phyloP scores from a whole-genome alignment of 2,329 filamentous ascomycete species.

The Trichoderma simmonsii region DNA sequence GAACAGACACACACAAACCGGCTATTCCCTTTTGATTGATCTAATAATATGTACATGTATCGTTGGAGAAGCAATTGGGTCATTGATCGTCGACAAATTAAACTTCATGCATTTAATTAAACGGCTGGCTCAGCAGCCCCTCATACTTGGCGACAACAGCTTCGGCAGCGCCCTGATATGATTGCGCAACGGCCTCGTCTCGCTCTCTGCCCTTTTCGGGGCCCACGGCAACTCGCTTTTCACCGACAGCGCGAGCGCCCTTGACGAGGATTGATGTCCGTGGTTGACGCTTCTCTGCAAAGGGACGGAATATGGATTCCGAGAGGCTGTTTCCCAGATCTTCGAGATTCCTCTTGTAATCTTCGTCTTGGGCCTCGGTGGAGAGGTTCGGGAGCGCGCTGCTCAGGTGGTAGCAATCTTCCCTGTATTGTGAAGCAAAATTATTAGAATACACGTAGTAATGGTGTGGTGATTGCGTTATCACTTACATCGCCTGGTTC shows the following conservation, averaged over 20 bases:
- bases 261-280: constrained; percentile 25
- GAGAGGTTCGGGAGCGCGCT: constrained; percentile 9
- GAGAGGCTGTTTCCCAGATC: not conserved
- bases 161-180: not conserved
- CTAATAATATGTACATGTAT: not conserved
- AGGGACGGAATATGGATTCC: constrained; percentile 16
- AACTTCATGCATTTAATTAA: not conserved
- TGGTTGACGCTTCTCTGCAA: constrained; percentile 25
- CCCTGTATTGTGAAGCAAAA: not conserved
- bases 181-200: constrained; percentile 8
- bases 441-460: not conserved
- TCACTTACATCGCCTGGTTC: constrained; percentile 24
- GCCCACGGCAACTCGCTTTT: constrained; percentile 22
- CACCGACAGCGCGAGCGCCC: constrained; percentile 23
- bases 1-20: not conserved
- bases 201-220: constrained; percentile 19
- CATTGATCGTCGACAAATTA: not conserved
- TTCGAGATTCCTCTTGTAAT: constrained; percentile 7
- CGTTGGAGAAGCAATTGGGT: not conserved
- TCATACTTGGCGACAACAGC: constrained; percentile 15
- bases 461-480: not conserved
- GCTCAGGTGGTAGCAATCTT: constrained; percentile 21
- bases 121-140: constrained; percentile 12
- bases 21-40: not conserved
- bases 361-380: not conserved